Evolutionary conservation across 257 asterid species (phyloP), one percentile per base, ranked within the genome.

Genomic region (Vinca minor): DNA sequence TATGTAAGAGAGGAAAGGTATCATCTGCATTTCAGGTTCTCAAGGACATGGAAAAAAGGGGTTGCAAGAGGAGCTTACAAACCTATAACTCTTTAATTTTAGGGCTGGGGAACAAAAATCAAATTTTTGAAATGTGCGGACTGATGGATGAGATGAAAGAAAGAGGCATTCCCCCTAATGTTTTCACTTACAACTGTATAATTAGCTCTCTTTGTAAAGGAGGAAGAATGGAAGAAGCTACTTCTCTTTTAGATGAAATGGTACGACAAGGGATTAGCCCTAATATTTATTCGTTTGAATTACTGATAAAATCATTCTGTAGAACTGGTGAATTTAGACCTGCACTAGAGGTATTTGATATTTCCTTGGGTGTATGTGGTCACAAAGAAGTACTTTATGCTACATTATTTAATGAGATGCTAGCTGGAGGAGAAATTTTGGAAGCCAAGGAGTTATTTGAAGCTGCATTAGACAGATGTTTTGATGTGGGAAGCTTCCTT

Each of bases 11-110:
- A 74, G 96, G 95, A 55, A 92, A 92, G 79, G 64, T 87, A 64
- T 89, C 97, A 50, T 74, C 95, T 61, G 98, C 98, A 42, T 89
- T 89, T 76, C 93, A 87, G 84, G 98, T 92, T 79, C 91, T 92
- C 20, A 87, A 84, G 73, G 98, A 92, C 77, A 89, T 89, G 97
- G 98, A 92, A 79, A 85, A 71, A 65, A 87, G 78, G 74, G 96
- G 91, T 67, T 89, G 97, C 76, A 74, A 61, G 68, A 89, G 85
- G 85, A 89, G 82, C 63, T 75, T 89, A 76, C 82, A 64, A 70
- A 89, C 96, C 49, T 89, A 92, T 74, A 87, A 92, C 77, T 80
- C 81, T 64, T 76, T 92, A 79, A 84, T 92, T 63, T 73, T 76
- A 53, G 95, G 95, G 36, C 74, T 84, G 28, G 87, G 94, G 50